A percentile compares a stretch with the other conserved stretches of the same genome.
phyloP scores from a whole-genome alignment of 768 basidiomycete species.

The Roridomyces roridus region DNA sequence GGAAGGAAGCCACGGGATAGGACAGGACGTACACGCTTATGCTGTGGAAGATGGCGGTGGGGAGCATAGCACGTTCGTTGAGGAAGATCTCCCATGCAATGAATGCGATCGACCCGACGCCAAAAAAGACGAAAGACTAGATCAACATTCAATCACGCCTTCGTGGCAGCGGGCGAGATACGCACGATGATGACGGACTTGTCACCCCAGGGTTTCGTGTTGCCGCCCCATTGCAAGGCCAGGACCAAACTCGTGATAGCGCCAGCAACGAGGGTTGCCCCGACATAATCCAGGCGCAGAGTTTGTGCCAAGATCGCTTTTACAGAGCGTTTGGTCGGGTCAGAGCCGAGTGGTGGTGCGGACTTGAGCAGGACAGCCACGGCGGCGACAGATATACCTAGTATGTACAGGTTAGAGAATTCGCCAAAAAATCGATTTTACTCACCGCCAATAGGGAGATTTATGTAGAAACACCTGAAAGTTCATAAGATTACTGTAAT shows the following conservation, averaged over 20 bases:
- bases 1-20: too few species aligned
- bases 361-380: constrained; percentile 14
- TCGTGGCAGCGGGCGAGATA: neutral
- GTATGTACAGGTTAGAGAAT: too few species aligned
- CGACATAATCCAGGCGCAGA: constrained; percentile 43
- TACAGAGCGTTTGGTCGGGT: neutral
- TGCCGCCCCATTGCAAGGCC: constrained; percentile 51
- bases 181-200: constrained; percentile 19
- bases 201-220: constrained; percentile 45
- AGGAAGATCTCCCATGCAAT: constrained; percentile 6
- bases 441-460: constrained; percentile 22
- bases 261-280: constrained; percentile 38
- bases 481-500: too few species aligned
- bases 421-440: too few species aligned
- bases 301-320: constrained; percentile 4
- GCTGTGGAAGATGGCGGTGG: neutral
- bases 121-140: constrained; percentile 10
- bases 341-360: constrained; percentile 9
- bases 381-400: constrained; percentile 13
- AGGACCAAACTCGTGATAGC: constrained; percentile 42
- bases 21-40: too few species aligned
- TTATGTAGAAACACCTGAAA: constrained; percentile 5
- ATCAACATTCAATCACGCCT: too few species aligned
- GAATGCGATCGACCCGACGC: constrained; percentile 6
- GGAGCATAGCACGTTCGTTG: constrained; percentile 10